Conservation (phyloP, 495 filamentous ascomycete species). For the Aspergillus sclerotiicarbonarius region DNA sequence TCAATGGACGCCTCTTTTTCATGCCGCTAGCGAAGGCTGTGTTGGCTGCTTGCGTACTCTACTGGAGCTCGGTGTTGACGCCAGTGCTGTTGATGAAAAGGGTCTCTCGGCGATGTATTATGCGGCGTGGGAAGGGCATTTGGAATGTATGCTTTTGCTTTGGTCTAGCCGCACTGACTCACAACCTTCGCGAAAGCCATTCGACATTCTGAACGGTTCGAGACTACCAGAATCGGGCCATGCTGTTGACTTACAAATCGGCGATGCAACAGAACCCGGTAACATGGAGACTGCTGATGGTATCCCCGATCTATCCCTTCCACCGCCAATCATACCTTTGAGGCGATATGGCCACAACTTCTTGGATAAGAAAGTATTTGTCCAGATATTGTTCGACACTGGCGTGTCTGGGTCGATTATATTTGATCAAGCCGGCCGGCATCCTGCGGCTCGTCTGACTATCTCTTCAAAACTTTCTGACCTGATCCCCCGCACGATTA, state of each 20-base stretch:
- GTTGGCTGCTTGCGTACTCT: slow-evolving; percentile 80
- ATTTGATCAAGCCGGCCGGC: slow-evolving; percentile 94
- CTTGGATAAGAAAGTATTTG: slow-evolving; percentile 91
- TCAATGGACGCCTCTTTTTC: slow-evolving; percentile 94
- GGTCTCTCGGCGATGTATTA: slow-evolving; percentile 94
- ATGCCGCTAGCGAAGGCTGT: slow-evolving; percentile 95
- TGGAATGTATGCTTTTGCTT: slow-evolving; percentile 90
- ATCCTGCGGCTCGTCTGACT: slow-evolving; percentile 90
- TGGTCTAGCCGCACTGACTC: slow-evolving; percentile 47
- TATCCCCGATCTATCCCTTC: slow-evolving; percentile 88
- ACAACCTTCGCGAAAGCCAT: slow-evolving; percentile 26
- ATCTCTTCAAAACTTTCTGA: slow-evolving; percentile 96
- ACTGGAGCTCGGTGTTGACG: slow-evolving; percentile 69
- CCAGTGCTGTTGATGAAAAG: slow-evolving; percentile 83
- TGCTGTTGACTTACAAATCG: slow-evolving; percentile 32
- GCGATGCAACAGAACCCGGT: slow-evolving; percentile 53
- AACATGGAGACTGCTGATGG: slow-evolving; percentile 76
- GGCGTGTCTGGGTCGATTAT: slow-evolving; percentile 66
- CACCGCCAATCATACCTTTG: slow-evolving; percentile 92
- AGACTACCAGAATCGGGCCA: slow-evolving; percentile 34
- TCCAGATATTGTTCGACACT: slow-evolving; percentile 84
- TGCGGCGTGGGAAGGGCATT: slow-evolving; percentile 95
- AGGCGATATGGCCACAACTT: slow-evolving; percentile 97
- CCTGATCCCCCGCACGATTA: slow-evolving; percentile 89
- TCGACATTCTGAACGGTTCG: slow-evolving; percentile 37